Base-by-base conservation (phyloP, 2,329 filamentous ascomycete genomes). In the Annulohypoxylon truncatum region DNA sequence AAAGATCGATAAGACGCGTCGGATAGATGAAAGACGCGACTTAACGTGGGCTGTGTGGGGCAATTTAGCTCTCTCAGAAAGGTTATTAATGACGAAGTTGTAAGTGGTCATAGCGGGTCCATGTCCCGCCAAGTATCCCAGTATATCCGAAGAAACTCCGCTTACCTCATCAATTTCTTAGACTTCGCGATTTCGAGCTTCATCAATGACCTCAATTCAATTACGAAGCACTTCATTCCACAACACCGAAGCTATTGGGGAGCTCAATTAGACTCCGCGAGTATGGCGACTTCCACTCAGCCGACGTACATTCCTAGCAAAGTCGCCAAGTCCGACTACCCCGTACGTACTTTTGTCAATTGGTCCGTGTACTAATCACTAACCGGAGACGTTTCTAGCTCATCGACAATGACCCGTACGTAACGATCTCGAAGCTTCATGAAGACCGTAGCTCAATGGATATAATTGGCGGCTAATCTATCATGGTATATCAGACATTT, bases 331-430 rank as follows among this genome's bases (percentile, higher is more conserved):
- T 92, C 92, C 75, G 90, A 96, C 66, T 98, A 92, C 80, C 95
- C 95, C 64, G 96, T 98, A 84, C 77, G 92, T 84, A 59, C 66
- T 71, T 61, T 6, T 42, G 7, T 46, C 63, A 74, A 76, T 75
- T 71, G 66, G 58, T 66, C 42, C n/a, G 12, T 42, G 38, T 13
- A 50, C 20, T 60, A 64, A 76, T 80, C 74, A 78, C 65, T 52
- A 63, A 69, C 61, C 44, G 10, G 10, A 58, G 18, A 57, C n/a
- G 1, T 46, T 50, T 77, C 73, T 82, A 99, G 96, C 92, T 98
- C 83, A 98, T 99, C 82, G 96, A 99, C 85, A 96, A 93, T 84
- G 96, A 99, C 82, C 96, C 96, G 94, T 97, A 94, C 79, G 90
- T 81, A 63, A 44, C 52, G 54, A 40, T 15, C 7, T 22, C 35